Conservation (phyloP, 2,329 filamentous ascomycete genomes). For the Xylariomycetidae sp. region DNA sequence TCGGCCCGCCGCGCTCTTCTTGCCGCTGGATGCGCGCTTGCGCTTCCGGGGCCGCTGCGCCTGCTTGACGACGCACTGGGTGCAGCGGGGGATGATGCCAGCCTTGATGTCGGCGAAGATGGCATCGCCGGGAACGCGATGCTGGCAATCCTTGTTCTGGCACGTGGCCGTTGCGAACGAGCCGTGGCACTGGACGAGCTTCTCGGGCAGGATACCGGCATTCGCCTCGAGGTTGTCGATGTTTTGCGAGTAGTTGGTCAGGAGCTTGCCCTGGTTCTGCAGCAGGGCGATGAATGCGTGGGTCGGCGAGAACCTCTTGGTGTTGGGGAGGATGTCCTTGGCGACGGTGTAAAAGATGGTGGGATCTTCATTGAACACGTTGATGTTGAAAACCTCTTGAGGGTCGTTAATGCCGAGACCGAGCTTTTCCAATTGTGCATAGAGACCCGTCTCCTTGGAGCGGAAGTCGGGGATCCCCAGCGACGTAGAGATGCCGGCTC, state of each 20-base stretch:
- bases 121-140: conserved; percentile 66
- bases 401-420: conserved; percentile 69
- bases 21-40: conserved; percentile 45
- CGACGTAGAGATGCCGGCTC: conserved; percentile 93
- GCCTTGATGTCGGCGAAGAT: conserved; percentile 78
- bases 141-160: conserved; percentile 73
- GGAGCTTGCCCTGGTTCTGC: conserved; percentile 80
- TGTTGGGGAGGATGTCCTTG: conserved; percentile 78
- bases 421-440: conserved; percentile 75
- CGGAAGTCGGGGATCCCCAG: conserved; percentile 96
- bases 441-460: conserved; percentile 87
- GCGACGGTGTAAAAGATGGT: conserved; percentile 87
- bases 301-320: conserved; percentile 80
- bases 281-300: conserved; percentile 90
- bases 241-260: conserved; percentile 98
- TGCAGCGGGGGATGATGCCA: conserved; percentile 72
- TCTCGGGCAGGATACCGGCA: conserved; percentile 75
- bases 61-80: conserved; percentile 56
- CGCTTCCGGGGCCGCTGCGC: conserved; percentile 48
- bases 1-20: conserved; percentile 32
- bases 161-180: conserved; percentile 92
- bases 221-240: conserved; percentile 93
- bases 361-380: conserved; percentile 80
- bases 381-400: conserved; percentile 92
- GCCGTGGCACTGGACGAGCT: conserved; percentile 92